These are phyloP conservation scores for Populus deltoides DNA, from an alignment of 345 rosid genomes.

Conservation along the genomic window DNA sequence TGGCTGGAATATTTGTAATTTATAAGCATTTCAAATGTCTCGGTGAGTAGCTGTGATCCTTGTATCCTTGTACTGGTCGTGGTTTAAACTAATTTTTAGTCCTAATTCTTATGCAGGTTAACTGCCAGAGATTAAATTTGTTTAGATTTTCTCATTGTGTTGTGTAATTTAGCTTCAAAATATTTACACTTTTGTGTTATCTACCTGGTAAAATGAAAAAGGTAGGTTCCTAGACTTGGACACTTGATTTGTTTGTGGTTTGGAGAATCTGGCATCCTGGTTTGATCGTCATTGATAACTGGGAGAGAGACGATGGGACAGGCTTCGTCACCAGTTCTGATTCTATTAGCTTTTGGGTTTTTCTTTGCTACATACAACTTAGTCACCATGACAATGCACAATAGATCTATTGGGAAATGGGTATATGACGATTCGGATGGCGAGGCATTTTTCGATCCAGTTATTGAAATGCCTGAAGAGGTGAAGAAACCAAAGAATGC, in stretches of 20 bases:
- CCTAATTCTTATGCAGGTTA: slow-evolving; percentile 17
- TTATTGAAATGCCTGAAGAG: slow-evolving; percentile 57
- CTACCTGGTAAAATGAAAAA: neutral
- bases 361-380: slow-evolving; percentile 75
- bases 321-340: slow-evolving; percentile 55
- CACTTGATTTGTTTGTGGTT: neutral
- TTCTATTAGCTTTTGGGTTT: slow-evolving; percentile 58
- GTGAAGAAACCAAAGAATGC: slow-evolving; percentile 30
- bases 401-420: slow-evolving; percentile 9
- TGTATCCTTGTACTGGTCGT: neutral
- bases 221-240: neutral
- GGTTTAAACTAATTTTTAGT: neutral
- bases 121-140: neutral
- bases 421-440: slow-evolving; percentile 10
- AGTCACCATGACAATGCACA: slow-evolving; percentile 40
- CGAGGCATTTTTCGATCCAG: slow-evolving; percentile 57
- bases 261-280: slow-evolving; percentile 5
- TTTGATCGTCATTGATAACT: slow-evolving; percentile 15
- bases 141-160: slow-evolving; percentile 2
- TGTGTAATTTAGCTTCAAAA: neutral
- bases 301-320: slow-evolving; percentile 47
- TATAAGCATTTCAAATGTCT: neutral
- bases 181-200: neutral
- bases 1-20: neutral
- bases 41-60: neutral